Base-by-base conservation (phyloP, 2,329 filamentous ascomycete genomes). In the Fusarium sp. region DNA sequence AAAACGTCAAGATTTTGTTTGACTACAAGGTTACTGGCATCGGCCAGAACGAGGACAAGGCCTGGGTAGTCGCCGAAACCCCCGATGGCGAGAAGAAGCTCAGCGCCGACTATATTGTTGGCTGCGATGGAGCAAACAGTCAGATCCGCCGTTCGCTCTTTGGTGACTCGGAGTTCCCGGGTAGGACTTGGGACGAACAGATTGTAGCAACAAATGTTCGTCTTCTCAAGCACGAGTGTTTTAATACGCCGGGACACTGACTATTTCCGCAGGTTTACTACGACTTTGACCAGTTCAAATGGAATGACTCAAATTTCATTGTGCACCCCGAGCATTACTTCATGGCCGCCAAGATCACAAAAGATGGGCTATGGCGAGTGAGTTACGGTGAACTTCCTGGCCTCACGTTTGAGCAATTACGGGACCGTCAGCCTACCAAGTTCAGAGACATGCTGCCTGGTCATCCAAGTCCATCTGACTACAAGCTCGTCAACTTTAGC, bases 161-260 rank as follows among this genome's bases (percentile, higher is more conserved):
- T 77, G 88, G 88, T 4, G 80, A 84, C n/a, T 17, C 8, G 57
- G 85, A 87, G 33, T 92, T 88, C 70, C 89, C 89, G 0, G 90
- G 90, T 0, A 88, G 88, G 73, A 92, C 90, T 0, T 88, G 89
- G 84, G 86, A 90, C 63, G 84, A 85, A 67, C 89, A 90, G 77
- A 90, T 92, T 66, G 85, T 92, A 17, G 90, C 90, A 52, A 91
- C 90, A 7, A 91, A 92, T 82, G 89, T 89, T 75, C 78, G 85
- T 76, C 6, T 30, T 1, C 14, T 43, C 50, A 40, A 27, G 6
- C 15, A 40, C 20, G 54, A 58, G 8, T 33, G 12, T 17, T 33
- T 30, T 12, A 25, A 10, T 45, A 4, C 47, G 6, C 20, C 6
- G 9, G 33, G 33, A 15, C 14, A 15, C 33, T 35, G 33, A 35